Conservation (phyloP, 768 basidiomycete genomes). For the Stropharia rugosoannulata region DNA sequence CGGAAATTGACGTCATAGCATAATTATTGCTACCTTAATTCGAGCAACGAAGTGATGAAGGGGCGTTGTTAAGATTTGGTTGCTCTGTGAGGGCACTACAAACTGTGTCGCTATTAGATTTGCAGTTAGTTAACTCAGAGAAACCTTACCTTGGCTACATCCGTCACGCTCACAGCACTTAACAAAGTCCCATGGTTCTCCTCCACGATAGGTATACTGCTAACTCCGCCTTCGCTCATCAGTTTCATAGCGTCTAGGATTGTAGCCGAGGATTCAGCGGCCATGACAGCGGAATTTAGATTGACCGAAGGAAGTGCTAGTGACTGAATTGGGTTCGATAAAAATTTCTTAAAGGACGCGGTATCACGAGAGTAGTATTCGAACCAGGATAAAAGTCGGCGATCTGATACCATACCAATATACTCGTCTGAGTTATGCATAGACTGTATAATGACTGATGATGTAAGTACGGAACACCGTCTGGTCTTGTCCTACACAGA, state of each 20-base stretch:
- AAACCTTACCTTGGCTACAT: conserved; percentile 65
- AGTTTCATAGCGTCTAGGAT: conserved; percentile 81
- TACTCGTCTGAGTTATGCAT: conserved; percentile 42
- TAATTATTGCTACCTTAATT: conserved; percentile 56
- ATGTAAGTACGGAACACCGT: not conserved
- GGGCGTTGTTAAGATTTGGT: conserved; percentile 69
- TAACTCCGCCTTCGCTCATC: conserved; percentile 86
- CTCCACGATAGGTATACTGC: conserved; percentile 76
- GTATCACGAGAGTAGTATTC: conserved; percentile 49
- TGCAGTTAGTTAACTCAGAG: not conserved
- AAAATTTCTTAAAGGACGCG: conserved; percentile 42
- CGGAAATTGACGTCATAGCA: not conserved
- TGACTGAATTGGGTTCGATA: conserved; percentile 53
- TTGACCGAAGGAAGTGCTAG: conserved; percentile 66
- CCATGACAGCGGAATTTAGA: conserved; percentile 61
- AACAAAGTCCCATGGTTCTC: conserved; percentile 60
- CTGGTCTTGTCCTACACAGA: not conserved
- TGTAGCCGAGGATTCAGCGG: conserved; percentile 55
- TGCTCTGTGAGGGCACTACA: conserved; percentile 79
- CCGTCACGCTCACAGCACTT: conserved; percentile 81
- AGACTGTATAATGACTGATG: conserved; percentile 55
- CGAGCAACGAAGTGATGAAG: conserved; percentile 67
- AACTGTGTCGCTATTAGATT: conserved; percentile 38
- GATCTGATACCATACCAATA: conserved; percentile 77
- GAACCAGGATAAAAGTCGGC: conserved; percentile 69